Evolutionary conservation across 371 early-diverging fungal genomes (phyloP), one percentile per base, ranked within the genome.

Genomic region (Mucor saturninus): DNA sequence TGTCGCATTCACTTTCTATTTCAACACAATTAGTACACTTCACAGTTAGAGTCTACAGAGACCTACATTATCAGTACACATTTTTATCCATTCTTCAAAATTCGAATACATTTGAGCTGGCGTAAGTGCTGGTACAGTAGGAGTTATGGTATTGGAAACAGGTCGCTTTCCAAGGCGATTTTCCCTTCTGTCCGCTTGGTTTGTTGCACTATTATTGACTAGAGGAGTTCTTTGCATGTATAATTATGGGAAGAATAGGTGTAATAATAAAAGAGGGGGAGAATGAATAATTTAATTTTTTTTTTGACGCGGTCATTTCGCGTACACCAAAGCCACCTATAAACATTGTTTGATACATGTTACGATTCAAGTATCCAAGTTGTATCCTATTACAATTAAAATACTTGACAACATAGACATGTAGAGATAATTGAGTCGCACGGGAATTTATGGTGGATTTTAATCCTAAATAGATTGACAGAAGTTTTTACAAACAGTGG

Each of bases 61-160:
- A 3, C 35, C 60, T 84, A 96, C 95, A 74, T 97, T 97, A 71
- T 97, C 98, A 0, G 98, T 95, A 10, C 94, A 96, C 74, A 97
- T 92, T 73, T 97, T 97, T 83, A 98, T 91, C 96, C 97, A 97
- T 77, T 98, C 95, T 63, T 98, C 98, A 78, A 93, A 96, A 53
- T 84, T 85, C 45, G 75, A 74, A 49, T 79, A 81, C 82, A 81
- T 81, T 69, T 81, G 79, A 37, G 79, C 79, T 13, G 77, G 75
- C 9, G 79, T 75, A 0, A 79, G 59, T 3, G 67, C 35, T 37
- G 80, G 65, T 38, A 69, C 59, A 21, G 49, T 49, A 15, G 61
- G 54, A 15, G 54, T 14, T 2, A 14, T 14, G 14, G 50, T 32
- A 13, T 1, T 37, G 11, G 53, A 39, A 50, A 26, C n/a, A 21